Percentiles rank a stretch among this genome's conserved stretches.
Evolutionary conservation across 345 rosid species (phyloP).

Genomic region (Limnanthes douglasii): DNA sequence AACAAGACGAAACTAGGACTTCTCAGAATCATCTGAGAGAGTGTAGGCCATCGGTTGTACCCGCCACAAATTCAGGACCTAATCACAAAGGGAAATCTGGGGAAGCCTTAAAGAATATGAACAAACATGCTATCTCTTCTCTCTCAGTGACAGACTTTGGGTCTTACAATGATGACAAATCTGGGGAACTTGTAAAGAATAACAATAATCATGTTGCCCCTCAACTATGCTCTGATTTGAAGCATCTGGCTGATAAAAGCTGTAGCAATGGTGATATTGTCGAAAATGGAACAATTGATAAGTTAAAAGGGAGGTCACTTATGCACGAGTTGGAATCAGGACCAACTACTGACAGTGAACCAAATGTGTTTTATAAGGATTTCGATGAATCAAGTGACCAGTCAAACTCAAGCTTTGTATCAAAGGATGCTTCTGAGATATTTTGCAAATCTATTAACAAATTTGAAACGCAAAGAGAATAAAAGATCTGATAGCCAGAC

Average conservation of each 20-base stretch:
- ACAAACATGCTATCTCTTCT: constrained; percentile 11
- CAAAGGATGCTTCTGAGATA: constrained; percentile 23
- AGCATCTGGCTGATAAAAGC: constrained; percentile 11
- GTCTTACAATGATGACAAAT: constrained; percentile 9
- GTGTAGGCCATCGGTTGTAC: constrained; percentile 9
- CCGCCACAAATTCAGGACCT: constrained; percentile 10
- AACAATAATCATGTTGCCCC: constrained; percentile 8
- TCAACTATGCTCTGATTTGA: constrained; percentile 7
- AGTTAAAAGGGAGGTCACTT: constrained; percentile 10
- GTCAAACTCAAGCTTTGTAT: constrained; percentile 9
- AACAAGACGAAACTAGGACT: constrained; percentile 23
- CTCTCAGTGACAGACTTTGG: too few relatives aligned
- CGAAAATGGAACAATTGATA: constrained; percentile 11
- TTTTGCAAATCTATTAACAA: constrained; percentile 14
- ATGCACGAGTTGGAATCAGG: constrained; percentile 15
- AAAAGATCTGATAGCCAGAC: constrained; percentile 16
- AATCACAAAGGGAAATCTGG: constrained; percentile 15
- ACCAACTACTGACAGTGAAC: constrained; percentile 14
- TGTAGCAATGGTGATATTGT: constrained; percentile 20
- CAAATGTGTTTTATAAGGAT: constrained; percentile 12
- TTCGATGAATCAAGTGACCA: constrained; percentile 13
- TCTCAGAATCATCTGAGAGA: constrained; percentile 11
- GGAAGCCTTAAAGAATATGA: constrained; percentile 11
- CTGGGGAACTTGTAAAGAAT: constrained; percentile 7
- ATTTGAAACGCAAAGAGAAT: constrained; percentile 16